Evolutionary conservation across 164 flowering plant genomes (phyloP).

Genomic region (Sextonia rubra): DNA sequence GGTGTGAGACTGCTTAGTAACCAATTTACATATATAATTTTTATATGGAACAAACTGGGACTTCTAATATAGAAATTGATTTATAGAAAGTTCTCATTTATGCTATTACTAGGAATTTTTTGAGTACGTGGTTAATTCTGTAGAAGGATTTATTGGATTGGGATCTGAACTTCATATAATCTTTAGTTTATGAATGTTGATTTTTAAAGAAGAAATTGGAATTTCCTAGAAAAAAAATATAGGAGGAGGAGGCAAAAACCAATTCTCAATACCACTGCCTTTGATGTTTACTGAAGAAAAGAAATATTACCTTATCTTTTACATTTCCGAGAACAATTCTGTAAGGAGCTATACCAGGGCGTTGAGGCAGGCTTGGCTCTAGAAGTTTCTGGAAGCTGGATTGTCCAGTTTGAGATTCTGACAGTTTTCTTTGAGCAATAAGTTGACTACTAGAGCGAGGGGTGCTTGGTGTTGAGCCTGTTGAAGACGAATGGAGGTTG

Average conservation of each 20-base stretch:
- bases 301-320: slow-evolving; percentile 65
- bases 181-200: too few relatives aligned
- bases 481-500: slow-evolving; percentile 21
- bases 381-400: slow-evolving; percentile 88
- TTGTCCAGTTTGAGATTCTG: slow-evolving; percentile 75
- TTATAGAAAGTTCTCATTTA: neutral
- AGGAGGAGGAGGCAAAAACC: too few relatives aligned
- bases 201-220: too few relatives aligned
- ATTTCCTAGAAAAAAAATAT: too few relatives aligned
- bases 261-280: neutral
- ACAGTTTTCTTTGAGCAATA: slow-evolving; percentile 70
- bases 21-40: too few relatives aligned
- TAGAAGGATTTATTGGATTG: too few relatives aligned
- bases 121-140: too few relatives aligned
- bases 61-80: neutral
- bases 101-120: neutral
- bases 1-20: too few relatives aligned
- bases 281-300: neutral
- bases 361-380: slow-evolving; percentile 71
- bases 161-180: too few relatives aligned
- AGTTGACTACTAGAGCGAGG: slow-evolving; percentile 39
- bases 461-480: slow-evolving; percentile 10
- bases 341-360: slow-evolving; percentile 82
- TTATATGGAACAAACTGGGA: neutral
- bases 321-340: slow-evolving; percentile 79